Evolutionary conservation across 2,329 filamentous ascomycete genomes (phyloP).

Genomic region (Fusarium sp.): DNA sequence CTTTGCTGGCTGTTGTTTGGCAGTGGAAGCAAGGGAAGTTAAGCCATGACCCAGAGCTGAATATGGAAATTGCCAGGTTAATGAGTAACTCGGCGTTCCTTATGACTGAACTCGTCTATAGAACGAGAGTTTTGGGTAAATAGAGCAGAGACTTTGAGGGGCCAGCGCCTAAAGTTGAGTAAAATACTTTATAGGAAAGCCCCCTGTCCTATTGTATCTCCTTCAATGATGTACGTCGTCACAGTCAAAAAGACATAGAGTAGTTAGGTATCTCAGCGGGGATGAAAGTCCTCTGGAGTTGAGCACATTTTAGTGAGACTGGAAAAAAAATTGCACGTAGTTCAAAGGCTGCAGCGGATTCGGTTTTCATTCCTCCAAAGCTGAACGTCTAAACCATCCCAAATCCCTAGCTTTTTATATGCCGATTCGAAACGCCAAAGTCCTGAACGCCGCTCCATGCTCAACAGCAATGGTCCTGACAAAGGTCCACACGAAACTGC

Average conservation of each 20-base stretch:
- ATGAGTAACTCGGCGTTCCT: not conserved
- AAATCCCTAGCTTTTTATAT: slow-evolving; percentile 39
- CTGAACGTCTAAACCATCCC: slow-evolving; percentile 28
- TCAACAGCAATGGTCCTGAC: slow-evolving; percentile 26
- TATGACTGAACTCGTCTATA: not conserved
- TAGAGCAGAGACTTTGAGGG: not conserved
- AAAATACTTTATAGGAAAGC: not conserved
- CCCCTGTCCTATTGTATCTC: slow-evolving; percentile 3
- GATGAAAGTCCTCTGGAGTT: slow-evolving; percentile 36
- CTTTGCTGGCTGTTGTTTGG: not conserved
- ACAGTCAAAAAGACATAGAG: not conserved
- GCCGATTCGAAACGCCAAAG: slow-evolving; percentile 44
- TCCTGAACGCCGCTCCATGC: slow-evolving; percentile 47
- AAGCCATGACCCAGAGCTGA: not conserved
- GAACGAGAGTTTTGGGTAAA: not conserved
- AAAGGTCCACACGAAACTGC: slow-evolving; percentile 13
- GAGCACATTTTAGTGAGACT: slow-evolving; percentile 28
- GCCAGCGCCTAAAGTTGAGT: not conserved
- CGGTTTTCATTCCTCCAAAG: slow-evolving; percentile 31
- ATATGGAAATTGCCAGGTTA: not conserved
- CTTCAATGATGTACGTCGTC: slow-evolving; percentile 43
- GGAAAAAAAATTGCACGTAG: slow-evolving; percentile 28
- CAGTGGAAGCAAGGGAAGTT: not conserved
- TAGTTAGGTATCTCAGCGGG: slow-evolving; percentile 36
- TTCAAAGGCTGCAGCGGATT: slow-evolving; percentile 31